A percentile compares a stretch with the other conserved stretches of the same genome.
phyloP scores from a whole-genome alignment of 805 yeast species.

The Cyberlindnera xylosilytica region DNA sequence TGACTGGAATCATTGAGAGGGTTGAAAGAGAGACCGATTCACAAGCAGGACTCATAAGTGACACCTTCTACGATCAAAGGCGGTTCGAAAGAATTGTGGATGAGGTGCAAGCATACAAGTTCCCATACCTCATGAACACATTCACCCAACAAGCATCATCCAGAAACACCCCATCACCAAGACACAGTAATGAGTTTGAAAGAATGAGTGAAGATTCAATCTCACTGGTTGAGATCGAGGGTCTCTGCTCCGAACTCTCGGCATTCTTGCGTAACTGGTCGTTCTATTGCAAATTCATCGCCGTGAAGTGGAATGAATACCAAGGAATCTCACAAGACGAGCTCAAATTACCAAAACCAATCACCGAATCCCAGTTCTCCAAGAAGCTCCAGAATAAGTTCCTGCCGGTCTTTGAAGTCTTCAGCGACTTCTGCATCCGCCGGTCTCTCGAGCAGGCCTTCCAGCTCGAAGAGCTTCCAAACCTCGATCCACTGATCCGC shows the following conservation, averaged over 20 bases:
- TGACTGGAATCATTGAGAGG: slow-evolving; percentile 63
- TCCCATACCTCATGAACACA: slow-evolving; percentile 34
- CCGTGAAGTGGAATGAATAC: slow-evolving; percentile 61
- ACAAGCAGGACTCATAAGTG: slow-evolving; percentile 87
- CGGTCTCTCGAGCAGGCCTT: slow-evolving; percentile 81
- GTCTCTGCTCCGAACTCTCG: slow-evolving; percentile 64
- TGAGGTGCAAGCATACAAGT: slow-evolving; percentile 54
- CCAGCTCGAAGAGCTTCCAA: slow-evolving; percentile 75
- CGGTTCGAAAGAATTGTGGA: slow-evolving; percentile 52
- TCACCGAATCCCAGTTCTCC: slow-evolving; percentile 52
- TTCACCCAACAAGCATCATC: not conserved
- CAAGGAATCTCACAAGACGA: slow-evolving; percentile 23
- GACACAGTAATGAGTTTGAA: slow-evolving; percentile 28
- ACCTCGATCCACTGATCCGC: slow-evolving; percentile 35
- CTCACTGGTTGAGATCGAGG: slow-evolving; percentile 65
- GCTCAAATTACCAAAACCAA: slow-evolving; percentile 47
- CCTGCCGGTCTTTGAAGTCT: slow-evolving; percentile 59
- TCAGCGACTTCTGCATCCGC: slow-evolving; percentile 65
- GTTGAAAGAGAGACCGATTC: slow-evolving; percentile 88
- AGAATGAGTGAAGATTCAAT: slow-evolving; percentile 36
- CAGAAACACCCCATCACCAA: slow-evolving; percentile 21
- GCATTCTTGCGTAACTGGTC: slow-evolving; percentile 85
- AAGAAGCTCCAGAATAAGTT: slow-evolving; percentile 51
- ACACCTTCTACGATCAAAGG: slow-evolving; percentile 77
- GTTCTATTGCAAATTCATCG: slow-evolving; percentile 68